Percentiles rank a stretch among this genome's conserved stretches.
These are phyloP conservation scores for Rhododendron ferrugineum DNA, from an alignment of 148 eudicot genomes.

Conservation along the genomic window DNA sequence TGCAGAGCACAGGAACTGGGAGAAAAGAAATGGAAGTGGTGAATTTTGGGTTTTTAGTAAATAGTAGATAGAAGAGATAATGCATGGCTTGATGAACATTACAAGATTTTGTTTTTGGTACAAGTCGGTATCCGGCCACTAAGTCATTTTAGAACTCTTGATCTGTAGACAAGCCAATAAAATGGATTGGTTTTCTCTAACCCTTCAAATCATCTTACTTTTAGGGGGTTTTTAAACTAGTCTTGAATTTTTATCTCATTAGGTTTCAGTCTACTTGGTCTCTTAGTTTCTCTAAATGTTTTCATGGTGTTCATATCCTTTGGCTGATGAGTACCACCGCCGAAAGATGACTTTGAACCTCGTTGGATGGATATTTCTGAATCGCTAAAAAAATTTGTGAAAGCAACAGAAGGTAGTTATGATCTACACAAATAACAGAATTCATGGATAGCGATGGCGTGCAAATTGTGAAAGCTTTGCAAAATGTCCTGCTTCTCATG, in stretches of 20 bases:
- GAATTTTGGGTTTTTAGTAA: not conserved
- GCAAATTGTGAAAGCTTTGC: not conserved
- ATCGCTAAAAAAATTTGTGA: not conserved
- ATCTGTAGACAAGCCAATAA: no score
- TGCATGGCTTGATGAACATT: not conserved
- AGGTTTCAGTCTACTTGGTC: not conserved
- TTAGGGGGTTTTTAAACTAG: not conserved
- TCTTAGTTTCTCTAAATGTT: not conserved
- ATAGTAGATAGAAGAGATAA: not conserved
- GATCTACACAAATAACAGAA: not conserved
- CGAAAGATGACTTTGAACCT: not conserved
- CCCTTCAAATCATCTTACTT: not conserved
- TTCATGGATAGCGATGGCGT: not conserved
- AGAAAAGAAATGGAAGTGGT: no score
- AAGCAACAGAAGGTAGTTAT: not conserved
- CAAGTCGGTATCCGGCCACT: not conserved
- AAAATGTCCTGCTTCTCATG: constrained; percentile 13
- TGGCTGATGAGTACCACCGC: not conserved
- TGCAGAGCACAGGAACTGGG: no score
- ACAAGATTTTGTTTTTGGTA: not conserved
- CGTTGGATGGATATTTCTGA: not conserved
- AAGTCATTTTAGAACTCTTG: no score
- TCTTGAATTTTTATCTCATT: not conserved
- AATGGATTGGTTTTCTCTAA: not conserved
- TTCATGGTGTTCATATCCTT: not conserved